Percentiles rank a stretch among this genome's conserved stretches.
Conservation (phyloP, 2,329 filamentous ascomycete genomes). For the Orbilia blumenaviensis region DNA sequence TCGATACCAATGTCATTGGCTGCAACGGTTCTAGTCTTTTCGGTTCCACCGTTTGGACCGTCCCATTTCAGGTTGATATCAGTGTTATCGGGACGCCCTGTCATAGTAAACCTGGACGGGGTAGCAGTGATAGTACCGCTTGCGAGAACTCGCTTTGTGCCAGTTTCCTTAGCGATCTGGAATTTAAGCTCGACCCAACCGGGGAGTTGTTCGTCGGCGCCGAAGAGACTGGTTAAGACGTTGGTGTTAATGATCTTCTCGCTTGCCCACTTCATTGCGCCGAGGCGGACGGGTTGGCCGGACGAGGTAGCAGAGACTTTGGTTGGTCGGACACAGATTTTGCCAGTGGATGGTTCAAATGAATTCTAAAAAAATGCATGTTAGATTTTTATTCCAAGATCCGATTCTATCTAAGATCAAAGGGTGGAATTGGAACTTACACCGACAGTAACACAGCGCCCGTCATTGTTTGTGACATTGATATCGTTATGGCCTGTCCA, state of each 20-base stretch:
- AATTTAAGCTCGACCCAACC: constrained; percentile 1
- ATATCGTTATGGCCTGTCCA: background rate
- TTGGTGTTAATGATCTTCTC: no score
- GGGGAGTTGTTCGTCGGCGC: background rate
- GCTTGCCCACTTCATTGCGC: background rate
- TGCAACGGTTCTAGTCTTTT: background rate
- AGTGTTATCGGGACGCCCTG: background rate
- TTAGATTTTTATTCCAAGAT: no score
- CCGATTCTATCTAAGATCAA: background rate
- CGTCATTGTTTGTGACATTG: constrained; percentile 12
- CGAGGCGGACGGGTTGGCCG: background rate
- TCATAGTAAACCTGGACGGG: background rate
- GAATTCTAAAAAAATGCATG: background rate
- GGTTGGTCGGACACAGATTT: background rate
- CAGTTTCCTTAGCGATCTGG: background rate
- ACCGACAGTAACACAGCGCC: background rate
- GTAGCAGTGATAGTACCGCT: background rate
- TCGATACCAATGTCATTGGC: constrained; percentile 2
- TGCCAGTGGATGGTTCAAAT: background rate
- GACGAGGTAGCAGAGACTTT: background rate
- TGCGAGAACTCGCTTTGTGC: background rate
- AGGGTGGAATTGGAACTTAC: background rate
- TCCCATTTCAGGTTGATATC: constrained; percentile 11
- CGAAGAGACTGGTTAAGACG: no score
- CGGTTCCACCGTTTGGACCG: background rate